phyloP scores from a whole-genome alignment of 1,139 yeast genomes.

The Arxiozyma slooffiae region DNA sequence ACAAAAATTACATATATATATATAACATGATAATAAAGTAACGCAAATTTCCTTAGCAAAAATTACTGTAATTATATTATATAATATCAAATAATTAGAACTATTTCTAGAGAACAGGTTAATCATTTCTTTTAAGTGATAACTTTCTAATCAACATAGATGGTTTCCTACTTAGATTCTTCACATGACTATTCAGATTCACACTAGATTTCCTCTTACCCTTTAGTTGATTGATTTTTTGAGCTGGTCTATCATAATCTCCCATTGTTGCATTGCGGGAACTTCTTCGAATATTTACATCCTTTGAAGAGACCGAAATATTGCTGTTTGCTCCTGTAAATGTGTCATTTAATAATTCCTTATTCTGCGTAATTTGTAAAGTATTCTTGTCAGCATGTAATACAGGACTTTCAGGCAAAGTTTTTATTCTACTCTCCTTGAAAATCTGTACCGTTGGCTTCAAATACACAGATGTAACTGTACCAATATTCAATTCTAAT shows the following conservation, averaged over 20 bases:
- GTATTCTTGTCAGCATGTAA: constrained; percentile 28
- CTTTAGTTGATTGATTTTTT: constrained; percentile 29
- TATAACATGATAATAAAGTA: neutral
- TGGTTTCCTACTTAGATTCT: constrained; percentile 27
- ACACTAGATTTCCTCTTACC: constrained; percentile 28
- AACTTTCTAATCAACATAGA: constrained; percentile 25
- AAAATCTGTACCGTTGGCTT: constrained; percentile 77
- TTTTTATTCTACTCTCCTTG: constrained; percentile 49
- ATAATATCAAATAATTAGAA: too few relatives aligned
- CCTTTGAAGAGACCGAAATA: neutral
- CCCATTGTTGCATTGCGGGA: constrained; percentile 20
- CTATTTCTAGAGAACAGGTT: neutral
- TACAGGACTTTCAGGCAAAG: constrained; percentile 55
- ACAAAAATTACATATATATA: constrained; percentile 7
- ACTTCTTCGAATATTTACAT: constrained; percentile 3
- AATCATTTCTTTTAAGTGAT: constrained; percentile 13
- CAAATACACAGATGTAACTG: constrained; percentile 72
- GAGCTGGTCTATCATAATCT: constrained; percentile 33
- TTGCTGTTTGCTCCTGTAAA: constrained; percentile 14
- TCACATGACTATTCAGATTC: constrained; percentile 19
- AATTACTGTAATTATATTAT: neutral
- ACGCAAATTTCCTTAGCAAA: too few relatives aligned
- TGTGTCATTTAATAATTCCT: neutral
- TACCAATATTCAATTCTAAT: constrained; percentile 70
- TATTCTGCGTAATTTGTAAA: constrained; percentile 7